Percentiles rank a stretch among this genome's conserved stretches.
Evolutionary conservation across 208 protist genomes (phyloP).

Genomic region (Eutreptiella sp.): DNA sequence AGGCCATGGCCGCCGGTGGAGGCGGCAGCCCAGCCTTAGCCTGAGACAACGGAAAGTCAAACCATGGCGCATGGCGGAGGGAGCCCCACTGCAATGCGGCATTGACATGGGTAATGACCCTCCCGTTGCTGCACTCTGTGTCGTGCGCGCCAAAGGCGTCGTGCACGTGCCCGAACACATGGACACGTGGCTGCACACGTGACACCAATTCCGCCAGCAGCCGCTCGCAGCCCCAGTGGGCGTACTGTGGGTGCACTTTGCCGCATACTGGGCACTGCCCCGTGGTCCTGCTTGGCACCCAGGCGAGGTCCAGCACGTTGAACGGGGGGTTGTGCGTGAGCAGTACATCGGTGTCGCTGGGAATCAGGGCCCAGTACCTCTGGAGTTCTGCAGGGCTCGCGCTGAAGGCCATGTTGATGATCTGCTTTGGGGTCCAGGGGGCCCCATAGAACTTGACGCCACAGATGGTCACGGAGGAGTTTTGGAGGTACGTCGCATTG

Average conservation of each 20-base stretch:
- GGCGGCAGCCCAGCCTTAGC: no score
- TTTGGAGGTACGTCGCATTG: conserved; percentile 10
- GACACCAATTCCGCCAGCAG: conserved; percentile 29
- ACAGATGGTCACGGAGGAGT: neutral
- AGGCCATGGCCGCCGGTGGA: no score
- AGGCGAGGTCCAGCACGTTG: conserved; percentile 31
- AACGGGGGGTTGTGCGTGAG: conserved; percentile 43
- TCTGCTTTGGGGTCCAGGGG: conserved; percentile 9
- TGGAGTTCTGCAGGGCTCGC: no score
- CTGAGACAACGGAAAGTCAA: no score
- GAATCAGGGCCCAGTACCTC: conserved; percentile 38
- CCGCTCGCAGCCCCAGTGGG: conserved; percentile 29
- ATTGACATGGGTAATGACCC: no score
- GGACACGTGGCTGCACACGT: conserved; percentile 29
- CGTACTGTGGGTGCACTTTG: no score
- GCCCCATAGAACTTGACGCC: conserved; percentile 5
- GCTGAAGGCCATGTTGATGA: no score
- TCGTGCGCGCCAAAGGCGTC: conserved; percentile 46
- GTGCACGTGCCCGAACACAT: conserved; percentile 48
- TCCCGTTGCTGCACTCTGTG: no score
- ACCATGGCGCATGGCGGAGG: no score
- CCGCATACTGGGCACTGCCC: no score
- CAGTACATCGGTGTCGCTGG: conserved; percentile 34
- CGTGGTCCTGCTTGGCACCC: no score
- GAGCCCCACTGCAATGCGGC: no score